Percentiles rank a stretch among this genome's conserved stretches.
Conservation (phyloP, 129 eudicot species). For the Chrysanthemum lavandulifolium region DNA sequence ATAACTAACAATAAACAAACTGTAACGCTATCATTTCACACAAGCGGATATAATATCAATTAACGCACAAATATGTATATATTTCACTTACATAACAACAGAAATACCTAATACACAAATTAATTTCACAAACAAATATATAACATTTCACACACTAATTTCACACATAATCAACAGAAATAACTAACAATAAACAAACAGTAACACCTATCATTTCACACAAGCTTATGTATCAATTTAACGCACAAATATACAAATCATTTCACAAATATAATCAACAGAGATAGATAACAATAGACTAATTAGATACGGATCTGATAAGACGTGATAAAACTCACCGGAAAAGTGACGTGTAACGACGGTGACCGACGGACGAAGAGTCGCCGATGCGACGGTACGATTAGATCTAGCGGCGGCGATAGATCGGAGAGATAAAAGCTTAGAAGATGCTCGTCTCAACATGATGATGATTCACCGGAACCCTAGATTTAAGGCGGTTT, state of each 20-base stretch:
- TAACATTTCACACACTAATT: no score
- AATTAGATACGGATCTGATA: slow-evolving; percentile 30
- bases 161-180: no score
- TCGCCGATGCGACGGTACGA: slow-evolving; percentile 23
- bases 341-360: slow-evolving; percentile 31
- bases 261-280: neutral
- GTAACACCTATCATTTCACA: no score
- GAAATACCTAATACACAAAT: no score
- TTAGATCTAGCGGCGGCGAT: slow-evolving; percentile 16
- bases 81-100: no score
- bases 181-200: no score
- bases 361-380: slow-evolving; percentile 20
- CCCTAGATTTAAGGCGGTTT: slow-evolving; percentile 28
- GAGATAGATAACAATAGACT: neutral
- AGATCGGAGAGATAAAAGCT: slow-evolving; percentile 33
- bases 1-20: no score
- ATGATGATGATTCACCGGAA: slow-evolving; percentile 33
- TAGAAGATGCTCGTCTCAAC: slow-evolving; percentile 38
- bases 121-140: no score
- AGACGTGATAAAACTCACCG: slow-evolving; percentile 7
- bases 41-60: no score
- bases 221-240: neutral
- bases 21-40: no score
- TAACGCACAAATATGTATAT: no score
- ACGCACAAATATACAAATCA: neutral